Evolutionary conservation across 2,329 filamentous ascomycete species (phyloP).

Genomic region (Hypoxylon sp.): DNA sequence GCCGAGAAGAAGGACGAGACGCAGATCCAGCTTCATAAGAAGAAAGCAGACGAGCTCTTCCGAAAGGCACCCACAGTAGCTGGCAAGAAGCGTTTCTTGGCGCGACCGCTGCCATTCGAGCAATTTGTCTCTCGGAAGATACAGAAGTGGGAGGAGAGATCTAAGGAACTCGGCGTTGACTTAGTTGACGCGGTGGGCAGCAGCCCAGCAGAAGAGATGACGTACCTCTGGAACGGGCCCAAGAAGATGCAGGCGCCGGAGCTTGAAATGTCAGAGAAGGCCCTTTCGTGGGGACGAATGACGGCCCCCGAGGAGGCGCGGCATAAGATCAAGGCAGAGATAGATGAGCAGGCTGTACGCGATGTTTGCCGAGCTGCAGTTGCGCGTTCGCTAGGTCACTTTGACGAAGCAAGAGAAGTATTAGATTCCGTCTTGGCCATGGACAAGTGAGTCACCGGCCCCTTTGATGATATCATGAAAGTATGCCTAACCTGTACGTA

Average conservation of each 20-base stretch:
- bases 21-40: constrained; percentile 68
- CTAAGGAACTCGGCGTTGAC: constrained; percentile 73
- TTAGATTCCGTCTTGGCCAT: constrained; percentile 74
- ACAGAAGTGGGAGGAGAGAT: constrained; percentile 85
- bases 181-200: constrained; percentile 85
- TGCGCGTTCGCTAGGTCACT: constrained; percentile 70
- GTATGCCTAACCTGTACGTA: constrained; percentile 28
- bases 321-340: constrained; percentile 61
- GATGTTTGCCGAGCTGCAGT: constrained; percentile 75
- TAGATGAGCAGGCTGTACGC: constrained; percentile 73
- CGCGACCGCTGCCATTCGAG: constrained; percentile 89
- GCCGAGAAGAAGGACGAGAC: constrained; percentile 51
- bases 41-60: constrained; percentile 75
- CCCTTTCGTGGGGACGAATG: constrained; percentile 75
- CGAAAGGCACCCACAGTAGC: constrained; percentile 77
- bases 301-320: constrained; percentile 58
- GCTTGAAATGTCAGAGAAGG: constrained; percentile 70
- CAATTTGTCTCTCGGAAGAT: constrained; percentile 86
- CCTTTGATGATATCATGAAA: neutral
- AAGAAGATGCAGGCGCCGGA: constrained; percentile 79
- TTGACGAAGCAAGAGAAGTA: constrained; percentile 72
- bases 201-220: constrained; percentile 88
- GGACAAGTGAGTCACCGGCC: constrained; percentile 63
- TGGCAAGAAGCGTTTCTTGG: constrained; percentile 91
- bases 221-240: constrained; percentile 91